Percentiles rank a stretch among this genome's conserved stretches.
phyloP scores from a whole-genome alignment of 2,329 filamentous ascomycete species.

The Neonectria coccinea region DNA sequence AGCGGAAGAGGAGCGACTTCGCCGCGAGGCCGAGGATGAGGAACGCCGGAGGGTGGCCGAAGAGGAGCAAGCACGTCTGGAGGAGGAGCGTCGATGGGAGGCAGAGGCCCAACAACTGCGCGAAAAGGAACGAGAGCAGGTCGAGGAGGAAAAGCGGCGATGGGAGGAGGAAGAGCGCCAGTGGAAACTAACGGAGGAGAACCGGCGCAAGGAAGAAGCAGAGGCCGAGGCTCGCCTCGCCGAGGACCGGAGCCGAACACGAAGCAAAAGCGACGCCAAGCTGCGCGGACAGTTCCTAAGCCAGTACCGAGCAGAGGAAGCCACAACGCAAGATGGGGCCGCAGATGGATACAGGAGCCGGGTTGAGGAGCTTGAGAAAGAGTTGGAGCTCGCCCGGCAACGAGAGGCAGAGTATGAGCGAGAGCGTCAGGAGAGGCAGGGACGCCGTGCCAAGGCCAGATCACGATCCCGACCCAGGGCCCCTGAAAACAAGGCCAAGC shows the following conservation, averaged over 20 bases:
- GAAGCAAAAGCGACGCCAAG: slow-evolving; percentile 73
- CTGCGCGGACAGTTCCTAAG: slow-evolving; percentile 87
- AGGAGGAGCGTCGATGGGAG: slow-evolving; percentile 76
- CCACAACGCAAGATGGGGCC: slow-evolving; percentile 43
- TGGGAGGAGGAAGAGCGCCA: slow-evolving; percentile 83
- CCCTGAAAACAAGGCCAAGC: slow-evolving; percentile 37
- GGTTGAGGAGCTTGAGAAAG: slow-evolving; percentile 82
- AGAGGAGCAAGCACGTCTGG: slow-evolving; percentile 70
- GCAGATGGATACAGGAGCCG: slow-evolving; percentile 70
- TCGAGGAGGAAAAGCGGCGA: slow-evolving; percentile 75
- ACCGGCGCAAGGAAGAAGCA: slow-evolving; percentile 76
- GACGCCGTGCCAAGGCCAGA: slow-evolving; percentile 32
- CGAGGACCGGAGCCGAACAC: slow-evolving; percentile 73
- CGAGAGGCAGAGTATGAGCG: slow-evolving; percentile 73
- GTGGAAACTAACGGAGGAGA: slow-evolving; percentile 83
- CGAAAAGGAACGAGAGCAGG: slow-evolving; percentile 69
- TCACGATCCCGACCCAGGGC: slow-evolving; percentile 36
- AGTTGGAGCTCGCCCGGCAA: slow-evolving; percentile 72
- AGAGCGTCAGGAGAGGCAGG: slow-evolving; percentile 63
- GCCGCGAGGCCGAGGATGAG: slow-evolving; percentile 65
- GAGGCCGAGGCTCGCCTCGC: slow-evolving; percentile 76
- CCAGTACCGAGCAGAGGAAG: slow-evolving; percentile 82
- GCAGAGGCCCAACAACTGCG: slow-evolving; percentile 71
- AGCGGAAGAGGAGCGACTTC: slow-evolving; percentile 70
- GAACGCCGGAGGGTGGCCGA: slow-evolving; percentile 60